Percentiles rank a stretch among this genome's conserved stretches.
Evolutionary conservation across 1,284 basidiomycete genomes (phyloP).

Genomic region (Trichosporon sp.): DNA sequence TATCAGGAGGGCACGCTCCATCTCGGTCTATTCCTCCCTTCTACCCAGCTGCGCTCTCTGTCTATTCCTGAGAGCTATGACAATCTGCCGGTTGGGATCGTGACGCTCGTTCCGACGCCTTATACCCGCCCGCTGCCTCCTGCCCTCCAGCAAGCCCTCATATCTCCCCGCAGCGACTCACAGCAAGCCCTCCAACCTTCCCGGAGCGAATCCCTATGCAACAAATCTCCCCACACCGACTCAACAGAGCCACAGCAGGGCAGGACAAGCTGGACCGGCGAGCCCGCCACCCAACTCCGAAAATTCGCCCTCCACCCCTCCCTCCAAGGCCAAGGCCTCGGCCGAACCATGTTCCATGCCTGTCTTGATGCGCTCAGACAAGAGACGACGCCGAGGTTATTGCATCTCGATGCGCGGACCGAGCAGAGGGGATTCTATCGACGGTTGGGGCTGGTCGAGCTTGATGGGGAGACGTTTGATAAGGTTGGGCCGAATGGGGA

Average conservation of each 20-base stretch:
- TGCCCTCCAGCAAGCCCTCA: too few species aligned
- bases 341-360: conserved; percentile 15
- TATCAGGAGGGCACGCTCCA: conserved; percentile 17
- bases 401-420: conserved; percentile 27
- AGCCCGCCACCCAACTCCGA: conserved; percentile 23
- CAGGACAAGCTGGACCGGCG: too few species aligned
- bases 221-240: too few species aligned
- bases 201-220: too few species aligned
- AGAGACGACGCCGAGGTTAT: not conserved
- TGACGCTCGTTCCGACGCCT: not conserved
- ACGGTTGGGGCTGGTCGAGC: conserved; percentile 18
- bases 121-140: not conserved
- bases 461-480: conserved; percentile 22
- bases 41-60: not conserved
- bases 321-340: conserved; percentile 26
- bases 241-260: too few species aligned
- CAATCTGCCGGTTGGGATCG: not conserved
- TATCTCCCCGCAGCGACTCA: too few species aligned
- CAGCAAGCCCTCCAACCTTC: too few species aligned
- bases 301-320: conserved; percentile 28
- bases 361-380: not conserved
- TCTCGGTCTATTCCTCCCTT: conserved; percentile 21
- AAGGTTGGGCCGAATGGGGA: conserved; percentile 21
- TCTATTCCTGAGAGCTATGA: not conserved
- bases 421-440: conserved; percentile 27